Evolutionary conservation across 2,329 filamentous ascomycete genomes (phyloP), one percentile per base, ranked within the genome.

Genomic region (Elsinoe fawcettii): DNA sequence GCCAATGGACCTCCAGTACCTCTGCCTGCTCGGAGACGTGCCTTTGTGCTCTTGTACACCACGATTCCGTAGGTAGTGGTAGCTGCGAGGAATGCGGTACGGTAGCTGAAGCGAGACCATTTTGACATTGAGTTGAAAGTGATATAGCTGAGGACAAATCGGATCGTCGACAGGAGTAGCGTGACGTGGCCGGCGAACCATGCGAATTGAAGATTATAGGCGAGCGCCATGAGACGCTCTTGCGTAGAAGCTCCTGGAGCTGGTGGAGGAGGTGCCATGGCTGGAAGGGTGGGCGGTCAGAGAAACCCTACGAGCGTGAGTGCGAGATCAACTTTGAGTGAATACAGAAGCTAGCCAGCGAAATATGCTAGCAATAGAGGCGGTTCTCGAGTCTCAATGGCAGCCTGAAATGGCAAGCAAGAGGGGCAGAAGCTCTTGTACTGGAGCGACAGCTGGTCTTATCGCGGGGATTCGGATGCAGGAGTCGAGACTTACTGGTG

Each of bases 31-130:
- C 89, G 87, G 66, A 87, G 81, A 64, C 90, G 87, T 65, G 91
- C 89, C 64, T 91, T 85, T 78, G 91, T 89, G 59, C 90, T 91
- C 83, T 99, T 99, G 81, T 96, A 97, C 61, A 99, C 92, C 51
- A 99, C 93, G 64, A 99, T 97, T 63, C 93, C 92, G 73, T 99
- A 99, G 9, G 93, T 97, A 51, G 84, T 83, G 49, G 90, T 90
- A 5, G 93, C 93, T 2, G 91, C 86, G 65, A 96, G 64, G 72
- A 99, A 99, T 58, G 91, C 88, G 56, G 86, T 82, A 67, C 93
- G 91, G 77, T 99, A 99, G 58, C 87, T 87, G 72, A 93, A 85
- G 64, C 82, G 80, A 49, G 92, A 91, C 78, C 84, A 83, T 69
- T 82, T 75, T 58, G 84, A 85, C 71, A 87, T 87, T 72, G 84